Evolutionary conservation across 805 yeast genomes (phyloP).

Genomic region (Starmerella vaccinii): DNA sequence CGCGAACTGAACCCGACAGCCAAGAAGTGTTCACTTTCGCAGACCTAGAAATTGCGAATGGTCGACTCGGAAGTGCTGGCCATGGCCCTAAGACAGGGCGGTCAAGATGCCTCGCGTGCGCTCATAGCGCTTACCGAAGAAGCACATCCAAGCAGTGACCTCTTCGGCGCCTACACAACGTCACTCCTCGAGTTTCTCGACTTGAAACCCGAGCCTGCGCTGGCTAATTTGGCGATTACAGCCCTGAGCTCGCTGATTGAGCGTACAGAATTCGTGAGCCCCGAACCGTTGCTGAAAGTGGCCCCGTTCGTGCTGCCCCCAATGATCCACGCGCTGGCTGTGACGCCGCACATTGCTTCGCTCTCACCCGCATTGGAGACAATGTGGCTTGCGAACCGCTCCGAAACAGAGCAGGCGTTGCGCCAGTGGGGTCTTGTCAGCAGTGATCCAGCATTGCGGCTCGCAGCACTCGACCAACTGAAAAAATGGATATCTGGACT

Average conservation of each 20-base stretch:
- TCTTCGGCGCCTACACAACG: neutral
- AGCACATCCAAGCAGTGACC: neutral
- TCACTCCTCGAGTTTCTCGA: neutral
- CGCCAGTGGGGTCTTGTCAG: conserved; percentile 29
- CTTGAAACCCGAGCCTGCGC: neutral
- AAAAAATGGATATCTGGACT: conserved; percentile 25
- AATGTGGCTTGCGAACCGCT: conserved; percentile 34
- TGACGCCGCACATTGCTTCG: neutral
- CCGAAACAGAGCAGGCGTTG: conserved; percentile 29
- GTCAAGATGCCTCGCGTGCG: neutral
- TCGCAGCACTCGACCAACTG: conserved; percentile 25
- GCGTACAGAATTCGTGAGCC: neutral
- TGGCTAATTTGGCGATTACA: neutral
- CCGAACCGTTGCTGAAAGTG: neutral
- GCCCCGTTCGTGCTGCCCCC: conserved; percentile 3
- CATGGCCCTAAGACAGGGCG: neutral
- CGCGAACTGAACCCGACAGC: no score
- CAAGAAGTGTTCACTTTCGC: no score
- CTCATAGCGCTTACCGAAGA: neutral
- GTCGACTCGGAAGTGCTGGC: neutral
- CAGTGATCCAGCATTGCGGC: conserved; percentile 22
- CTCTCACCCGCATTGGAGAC: conserved; percentile 16
- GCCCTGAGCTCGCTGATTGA: neutral
- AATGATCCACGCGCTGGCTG: conserved; percentile 3
- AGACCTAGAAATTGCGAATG: neutral